Base-by-base conservation (phyloP, 2,329 filamentous ascomycete genomes). In the Orbilia quercus region DNA sequence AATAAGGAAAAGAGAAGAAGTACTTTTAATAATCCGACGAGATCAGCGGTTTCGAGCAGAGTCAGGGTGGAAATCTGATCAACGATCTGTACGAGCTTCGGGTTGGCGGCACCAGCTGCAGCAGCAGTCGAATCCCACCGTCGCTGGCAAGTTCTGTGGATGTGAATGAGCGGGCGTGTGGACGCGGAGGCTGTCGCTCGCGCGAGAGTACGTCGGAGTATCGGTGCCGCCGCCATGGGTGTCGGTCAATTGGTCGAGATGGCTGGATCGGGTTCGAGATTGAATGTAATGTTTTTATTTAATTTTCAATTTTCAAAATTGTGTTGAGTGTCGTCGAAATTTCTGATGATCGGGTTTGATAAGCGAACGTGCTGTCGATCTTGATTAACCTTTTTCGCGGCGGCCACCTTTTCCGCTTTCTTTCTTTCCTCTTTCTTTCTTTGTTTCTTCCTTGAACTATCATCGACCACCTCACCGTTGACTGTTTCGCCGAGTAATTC, bases 61-160 rank as follows among this genome's bases (percentile, higher is more conserved):
- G 93, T 99, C 87, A 99, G 90, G 87, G 95, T 89, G 83, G 94
- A 96, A 82, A 99, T 99, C 83, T 99, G 93, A 82, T 99, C 93
- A 80, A 99, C 95, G 80, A 99, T 99, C 72, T 87, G 88, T 78
- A 89, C 83, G 79, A 99, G 96, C 87, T 99, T 99, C 75, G 95
- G 92, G 83, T 91, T 96, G 75, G 84, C 82, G 78, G 86, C 81
- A 66, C 84, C 82, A 63, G 85, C 84, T 66, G 87, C 80, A 64
- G 85, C 88, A 79, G 93, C 90, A 78, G 92, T 93, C 75, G 92
- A 94, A 82, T 95, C 91, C 90, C 91, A 93, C 60, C 69, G 69
- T 59, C 69, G 59, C 69, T 65, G 60, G 67, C 47, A 54, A 14
- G 54, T 42, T n/a, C 69, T 73, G 23, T 50, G 60, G 54, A 73